Conservation (phyloP, 2,329 filamentous ascomycete genomes). For the Phaeosphaeriaceae sp. region DNA sequence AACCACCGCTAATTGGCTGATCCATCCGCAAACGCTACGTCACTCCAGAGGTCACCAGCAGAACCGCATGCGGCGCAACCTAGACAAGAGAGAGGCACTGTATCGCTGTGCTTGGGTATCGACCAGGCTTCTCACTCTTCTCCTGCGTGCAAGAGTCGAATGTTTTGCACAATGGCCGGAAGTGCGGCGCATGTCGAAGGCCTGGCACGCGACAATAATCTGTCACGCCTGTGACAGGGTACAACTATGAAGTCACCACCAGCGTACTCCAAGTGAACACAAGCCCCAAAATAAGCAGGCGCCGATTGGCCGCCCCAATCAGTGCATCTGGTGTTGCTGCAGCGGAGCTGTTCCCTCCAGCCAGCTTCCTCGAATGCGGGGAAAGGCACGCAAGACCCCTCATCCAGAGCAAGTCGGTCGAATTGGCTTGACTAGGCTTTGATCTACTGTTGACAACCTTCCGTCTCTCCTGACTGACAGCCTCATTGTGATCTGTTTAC, state of each 20-base stretch:
- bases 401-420: conserved; percentile 22
- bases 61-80: conserved; percentile 17
- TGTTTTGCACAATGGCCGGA: no score
- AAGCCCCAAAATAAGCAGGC: conserved; percentile 8
- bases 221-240: neutral
- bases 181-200: no score
- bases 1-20: conserved; percentile 6
- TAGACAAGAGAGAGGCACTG: conserved; percentile 6
- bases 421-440: conserved; percentile 17
- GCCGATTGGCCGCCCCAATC: conserved; percentile 25
- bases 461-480: conserved; percentile 17
- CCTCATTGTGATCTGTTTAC: conserved; percentile 9
- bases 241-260: conserved; percentile 2
- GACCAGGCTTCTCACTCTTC: neutral
- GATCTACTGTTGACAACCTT: neutral
- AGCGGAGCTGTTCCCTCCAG: conserved; percentile 9
- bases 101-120: conserved; percentile 20
- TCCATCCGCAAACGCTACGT: conserved; percentile 5
- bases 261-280: conserved; percentile 1
- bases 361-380: conserved; percentile 32
- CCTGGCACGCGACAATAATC: neutral
- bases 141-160: no score
- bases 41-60: conserved; percentile 11
- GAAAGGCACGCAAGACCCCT: conserved; percentile 30
- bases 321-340: conserved; percentile 1